These are phyloP conservation scores for Nakazawaea laoshanensis DNA, from an alignment of 805 yeast species.

Conservation along the genomic window DNA sequence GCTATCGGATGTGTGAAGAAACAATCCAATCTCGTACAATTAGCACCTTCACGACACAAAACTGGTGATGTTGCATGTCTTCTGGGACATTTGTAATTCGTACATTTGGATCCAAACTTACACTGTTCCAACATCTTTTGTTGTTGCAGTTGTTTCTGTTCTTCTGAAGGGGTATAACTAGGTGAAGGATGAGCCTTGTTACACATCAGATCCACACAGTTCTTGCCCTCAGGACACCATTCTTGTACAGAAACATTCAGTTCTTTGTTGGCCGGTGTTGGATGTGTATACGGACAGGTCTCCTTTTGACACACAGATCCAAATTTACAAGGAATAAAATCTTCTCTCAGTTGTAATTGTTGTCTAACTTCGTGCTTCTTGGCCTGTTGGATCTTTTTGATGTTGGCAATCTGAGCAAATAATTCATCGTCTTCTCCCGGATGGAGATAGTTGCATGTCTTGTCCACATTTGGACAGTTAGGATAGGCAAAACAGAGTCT, in stretches of 20 bases:
- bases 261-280: constrained; percentile 75
- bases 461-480: constrained; percentile 69
- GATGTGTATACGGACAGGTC: constrained; percentile 84
- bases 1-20: constrained; percentile 73
- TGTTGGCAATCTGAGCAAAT: constrained; percentile 58
- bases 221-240: constrained; percentile 71
- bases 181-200: constrained; percentile 80
- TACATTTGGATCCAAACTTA: constrained; percentile 69
- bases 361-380: constrained; percentile 13
- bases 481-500: constrained; percentile 68
- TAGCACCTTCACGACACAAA: constrained; percentile 75
- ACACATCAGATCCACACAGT: constrained; percentile 56
- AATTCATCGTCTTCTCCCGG: constrained; percentile 78
- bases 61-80: constrained; percentile 75
- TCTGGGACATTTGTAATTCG: constrained; percentile 69
- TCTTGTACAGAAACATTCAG: constrained; percentile 59
- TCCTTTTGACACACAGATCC: constrained; percentile 71
- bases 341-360: constrained; percentile 14
- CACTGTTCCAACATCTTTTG: constrained; percentile 72
- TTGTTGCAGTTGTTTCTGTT: constrained; percentile 17
- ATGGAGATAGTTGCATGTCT: constrained; percentile 77
- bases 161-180: constrained; percentile 25
- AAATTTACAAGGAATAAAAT: constrained; percentile 52
- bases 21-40: constrained; percentile 76
- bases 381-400: constrained; percentile 31